These are phyloP conservation scores for Cystofilobasidium capitatum DNA, from an alignment of 768 basidiomycete genomes.

Conservation along the genomic window DNA sequence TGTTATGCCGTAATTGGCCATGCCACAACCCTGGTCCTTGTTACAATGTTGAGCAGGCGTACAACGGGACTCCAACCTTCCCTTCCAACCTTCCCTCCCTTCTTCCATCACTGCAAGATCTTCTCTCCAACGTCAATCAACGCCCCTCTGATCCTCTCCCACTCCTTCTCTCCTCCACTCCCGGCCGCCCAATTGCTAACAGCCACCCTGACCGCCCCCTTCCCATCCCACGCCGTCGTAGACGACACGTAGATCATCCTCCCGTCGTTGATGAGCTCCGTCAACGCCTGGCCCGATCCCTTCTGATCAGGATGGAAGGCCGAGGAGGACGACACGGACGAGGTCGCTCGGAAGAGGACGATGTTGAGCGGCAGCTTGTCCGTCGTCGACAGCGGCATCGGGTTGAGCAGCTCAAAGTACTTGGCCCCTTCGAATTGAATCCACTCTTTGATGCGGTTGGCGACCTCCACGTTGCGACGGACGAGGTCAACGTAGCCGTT, in stretches of 20 bases:
- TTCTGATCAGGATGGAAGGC: conserved; percentile 29
- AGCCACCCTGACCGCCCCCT: conserved; percentile 41
- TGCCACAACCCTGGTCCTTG: too few relatives aligned
- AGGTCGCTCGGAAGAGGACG: conserved; percentile 38
- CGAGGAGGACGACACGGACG: conserved; percentile 10
- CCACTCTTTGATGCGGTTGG: conserved; percentile 37
- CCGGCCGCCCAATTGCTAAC: conserved; percentile 41
- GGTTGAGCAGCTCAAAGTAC: conserved; percentile 35
- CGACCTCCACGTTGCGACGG: conserved; percentile 40
- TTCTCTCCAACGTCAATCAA: conserved; percentile 12
- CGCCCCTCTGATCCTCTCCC: conserved; percentile 30
- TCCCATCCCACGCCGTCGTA: conserved; percentile 39
- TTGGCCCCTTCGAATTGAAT: conserved; percentile 24
- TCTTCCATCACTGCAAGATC: neutral
- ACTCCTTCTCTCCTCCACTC: conserved; percentile 29
- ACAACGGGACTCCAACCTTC: too few relatives aligned
- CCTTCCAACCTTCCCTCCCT: neutral
- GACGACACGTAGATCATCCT: conserved; percentile 40
- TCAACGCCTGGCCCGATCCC: conserved; percentile 29
- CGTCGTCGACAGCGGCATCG: conserved; percentile 11
- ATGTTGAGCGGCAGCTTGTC: conserved; percentile 39
- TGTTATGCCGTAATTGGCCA: too few relatives aligned
- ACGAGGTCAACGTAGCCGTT: conserved; percentile 42
- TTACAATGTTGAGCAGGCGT: too few relatives aligned
- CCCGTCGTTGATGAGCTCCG: conserved; percentile 38